Conservation (phyloP, 768 basidiomycete species). For the Trametes gibbosa region DNA sequence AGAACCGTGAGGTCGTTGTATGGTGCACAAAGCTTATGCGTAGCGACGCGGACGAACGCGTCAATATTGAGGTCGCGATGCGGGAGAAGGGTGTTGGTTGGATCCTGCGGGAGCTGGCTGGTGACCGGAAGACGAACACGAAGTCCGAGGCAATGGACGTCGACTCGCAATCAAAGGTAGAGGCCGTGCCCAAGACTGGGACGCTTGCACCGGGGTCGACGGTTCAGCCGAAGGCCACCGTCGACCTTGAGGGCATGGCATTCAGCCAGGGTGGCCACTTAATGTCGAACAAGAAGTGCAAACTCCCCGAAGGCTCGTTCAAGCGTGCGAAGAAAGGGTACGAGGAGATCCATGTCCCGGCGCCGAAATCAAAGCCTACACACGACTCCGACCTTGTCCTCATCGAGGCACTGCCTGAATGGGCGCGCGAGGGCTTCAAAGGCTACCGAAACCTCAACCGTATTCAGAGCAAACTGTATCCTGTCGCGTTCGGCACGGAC, state of each 20-base stretch:
- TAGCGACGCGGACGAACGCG: conserved; percentile 81
- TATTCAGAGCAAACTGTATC: conserved; percentile 90
- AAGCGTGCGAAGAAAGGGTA: conserved; percentile 95
- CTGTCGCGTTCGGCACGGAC: conserved; percentile 90
- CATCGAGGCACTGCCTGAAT: conserved; percentile 70
- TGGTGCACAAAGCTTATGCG: conserved; percentile 98
- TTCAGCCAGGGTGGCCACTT: conserved; percentile 95
- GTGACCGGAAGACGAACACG: conserved; percentile 67
- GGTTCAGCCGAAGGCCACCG: conserved; percentile 76
- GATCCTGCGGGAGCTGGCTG: conserved; percentile 87
- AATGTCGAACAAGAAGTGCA: conserved; percentile 99
- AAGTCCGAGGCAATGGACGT: conserved; percentile 73
- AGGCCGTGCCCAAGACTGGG: conserved; percentile 70
- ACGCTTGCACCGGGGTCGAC: conserved; percentile 86
- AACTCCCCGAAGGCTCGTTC: conserved; percentile 96
- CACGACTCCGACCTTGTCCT: conserved; percentile 68
- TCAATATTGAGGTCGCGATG: conserved; percentile 97
- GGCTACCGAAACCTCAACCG: conserved; percentile 79
- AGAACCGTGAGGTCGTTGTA: conserved; percentile 93
- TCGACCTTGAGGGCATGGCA: conserved; percentile 94
- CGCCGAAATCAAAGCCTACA: conserved; percentile 74
- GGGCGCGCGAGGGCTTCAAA: conserved; percentile 86
- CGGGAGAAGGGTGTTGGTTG: conserved; percentile 94
- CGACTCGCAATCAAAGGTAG: conserved; percentile 50
- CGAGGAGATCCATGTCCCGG: conserved; percentile 96